Evolutionary conservation across 495 filamentous ascomycete species (phyloP).

Genomic region (Lineolata rhizophorae): DNA sequence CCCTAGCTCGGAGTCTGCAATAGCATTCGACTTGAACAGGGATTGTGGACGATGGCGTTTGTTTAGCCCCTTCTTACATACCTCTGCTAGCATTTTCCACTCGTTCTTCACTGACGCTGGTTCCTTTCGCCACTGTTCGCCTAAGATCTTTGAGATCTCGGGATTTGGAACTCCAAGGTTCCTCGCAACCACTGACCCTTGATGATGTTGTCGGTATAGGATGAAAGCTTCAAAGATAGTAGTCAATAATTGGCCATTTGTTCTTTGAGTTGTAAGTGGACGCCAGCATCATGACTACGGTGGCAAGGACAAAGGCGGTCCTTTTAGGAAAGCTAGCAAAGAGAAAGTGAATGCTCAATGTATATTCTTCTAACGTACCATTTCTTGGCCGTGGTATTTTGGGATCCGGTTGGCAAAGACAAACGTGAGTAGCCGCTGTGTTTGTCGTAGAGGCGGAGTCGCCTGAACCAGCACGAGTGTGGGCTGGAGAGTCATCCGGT

Average conservation of each 20-base stretch:
- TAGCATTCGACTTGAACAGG: no score
- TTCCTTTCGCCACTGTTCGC: conserved; percentile 69
- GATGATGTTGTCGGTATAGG: conserved; percentile 86
- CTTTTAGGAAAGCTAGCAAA: no score
- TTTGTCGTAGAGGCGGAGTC: conserved; percentile 3
- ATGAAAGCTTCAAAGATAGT: conserved; percentile 58
- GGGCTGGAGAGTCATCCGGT: no score
- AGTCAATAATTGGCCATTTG: conserved; percentile 1
- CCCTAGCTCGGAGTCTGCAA: conserved; percentile 4
- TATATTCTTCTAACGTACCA: conserved; percentile 40
- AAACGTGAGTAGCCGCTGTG: conserved; percentile 30
- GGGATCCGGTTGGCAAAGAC: conserved; percentile 79
- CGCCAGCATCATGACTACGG: conserved; percentile 1
- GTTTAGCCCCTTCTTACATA: conserved; percentile 21
- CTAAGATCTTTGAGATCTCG: conserved; percentile 95
- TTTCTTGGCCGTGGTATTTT: conserved; percentile 91
- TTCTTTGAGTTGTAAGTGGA: neutral
- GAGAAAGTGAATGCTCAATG: conserved; percentile 1
- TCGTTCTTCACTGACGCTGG: conserved; percentile 53
- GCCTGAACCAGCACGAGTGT: conserved; percentile 10
- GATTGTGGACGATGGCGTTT: no score
- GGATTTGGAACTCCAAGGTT: conserved; percentile 86
- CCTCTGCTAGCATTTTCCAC: conserved; percentile 81
- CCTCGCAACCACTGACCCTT: conserved; percentile 54
- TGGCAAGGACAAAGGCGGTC: conserved; percentile 6